Evolutionary conservation across 208 protist genomes (phyloP).

Genomic region (Jaenimonas drosophilae): DNA sequence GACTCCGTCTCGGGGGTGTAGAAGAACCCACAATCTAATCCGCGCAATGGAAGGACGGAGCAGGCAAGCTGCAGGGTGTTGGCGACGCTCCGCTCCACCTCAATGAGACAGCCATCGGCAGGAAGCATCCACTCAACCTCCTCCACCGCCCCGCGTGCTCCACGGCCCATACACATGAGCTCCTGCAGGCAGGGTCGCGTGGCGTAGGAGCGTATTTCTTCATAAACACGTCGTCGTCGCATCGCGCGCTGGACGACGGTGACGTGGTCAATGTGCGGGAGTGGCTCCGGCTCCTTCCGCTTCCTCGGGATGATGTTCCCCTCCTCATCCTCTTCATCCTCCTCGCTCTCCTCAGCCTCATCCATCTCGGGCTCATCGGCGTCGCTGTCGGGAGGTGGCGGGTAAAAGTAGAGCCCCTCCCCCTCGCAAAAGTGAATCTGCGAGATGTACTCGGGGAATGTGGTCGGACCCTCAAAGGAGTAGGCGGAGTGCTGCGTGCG

Average conservation of each 20-base stretch:
- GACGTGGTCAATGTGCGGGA: slow-evolving; percentile 29
- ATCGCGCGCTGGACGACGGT: slow-evolving; percentile 16
- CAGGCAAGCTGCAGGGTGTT: slow-evolving; percentile 52
- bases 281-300: slow-evolving; percentile 12
- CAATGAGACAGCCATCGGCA: slow-evolving; percentile 39
- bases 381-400: slow-evolving; percentile 40
- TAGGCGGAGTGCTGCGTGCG: slow-evolving; percentile 38
- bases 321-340: slow-evolving; percentile 30
- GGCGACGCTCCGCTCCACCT: slow-evolving; percentile 34
- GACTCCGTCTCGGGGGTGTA: slow-evolving; percentile 1
- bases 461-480: slow-evolving; percentile 43
- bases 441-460: slow-evolving; percentile 52
- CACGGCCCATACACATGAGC: slow-evolving; percentile 13
- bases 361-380: slow-evolving; percentile 29
- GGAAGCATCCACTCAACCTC: slow-evolving; percentile 64
- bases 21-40: slow-evolving; percentile 37
- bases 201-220: slow-evolving; percentile 18
- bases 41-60: slow-evolving; percentile 10
- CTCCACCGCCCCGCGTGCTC: slow-evolving; percentile 21
- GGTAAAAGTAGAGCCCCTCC: slow-evolving; percentile 44
- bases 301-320: slow-evolving; percentile 6
- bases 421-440: slow-evolving; percentile 19
- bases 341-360: slow-evolving; percentile 46
- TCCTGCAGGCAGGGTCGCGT: slow-evolving; percentile 17
- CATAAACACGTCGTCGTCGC: slow-evolving; percentile 51